Base-by-base conservation (phyloP, 192 early-diverging fungal species). In the Linnemannia schmuckeri region DNA sequence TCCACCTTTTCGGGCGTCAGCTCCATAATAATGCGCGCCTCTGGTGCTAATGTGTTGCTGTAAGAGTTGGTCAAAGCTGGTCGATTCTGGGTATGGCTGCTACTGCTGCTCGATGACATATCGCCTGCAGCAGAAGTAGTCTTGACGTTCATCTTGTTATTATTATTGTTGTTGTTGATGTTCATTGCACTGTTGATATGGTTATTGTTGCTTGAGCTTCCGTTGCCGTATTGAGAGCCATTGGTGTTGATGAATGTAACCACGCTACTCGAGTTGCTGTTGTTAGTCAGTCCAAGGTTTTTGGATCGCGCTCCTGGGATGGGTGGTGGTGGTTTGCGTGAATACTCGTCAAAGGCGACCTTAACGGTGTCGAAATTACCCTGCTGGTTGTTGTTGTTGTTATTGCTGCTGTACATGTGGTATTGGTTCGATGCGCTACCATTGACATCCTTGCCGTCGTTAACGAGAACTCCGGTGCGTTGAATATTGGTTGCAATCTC, bases 401-500 rank as follows among this genome's bases (percentile, higher is more conserved):
- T 66, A 24, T 24, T 66, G 12, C 7, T 66, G 72, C 72, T 46
- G 38, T 46, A 30, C 38, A 46, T 22, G 40, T 73, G 72, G 27
- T 73, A 27, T 35, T 71, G 70, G 40, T 71, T 42, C 22, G 70
- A 71, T 66, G 61, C n/a, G 15, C 54, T 37, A 61, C 54, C 81
- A 54, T 79, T 77, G 46, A 61, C 75, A 20, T 85, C 88, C 33
- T 38, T 52, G 42, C 35, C 61, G 5, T 76, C 73, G 10, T 75
- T 82, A n/a, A 82, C 63, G 30, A 80, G 72, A 37, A 88, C 83
- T 7, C 90, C 89, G 1, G 90, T 88, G 52, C 78, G 44, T 22
- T 82, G 85, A 69, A 76, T 80, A 44, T 90, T 92, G 38, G 88
- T 77, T 4, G 83, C 72, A 74, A 94, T 92, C n/a, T 93, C 91